A percentile compares a stretch with the other conserved stretches of the same genome.
Evolutionary conservation across 805 yeast species (phyloP).

Genomic region (Wickerhamiella nectarea): DNA sequence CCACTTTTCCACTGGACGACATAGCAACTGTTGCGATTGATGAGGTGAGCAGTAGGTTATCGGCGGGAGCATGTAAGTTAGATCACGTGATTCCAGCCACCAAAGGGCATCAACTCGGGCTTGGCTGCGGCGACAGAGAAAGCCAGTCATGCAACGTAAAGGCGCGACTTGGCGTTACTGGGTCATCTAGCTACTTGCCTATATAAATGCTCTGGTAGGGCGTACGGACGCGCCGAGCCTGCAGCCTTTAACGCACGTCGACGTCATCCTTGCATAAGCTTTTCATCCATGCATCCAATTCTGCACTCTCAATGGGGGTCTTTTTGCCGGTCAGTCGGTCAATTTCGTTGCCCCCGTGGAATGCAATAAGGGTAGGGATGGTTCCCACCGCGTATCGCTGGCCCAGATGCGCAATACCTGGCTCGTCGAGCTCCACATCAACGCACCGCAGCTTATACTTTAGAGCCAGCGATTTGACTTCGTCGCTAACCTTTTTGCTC

Average conservation of each 20-base stretch:
- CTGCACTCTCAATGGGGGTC: neutral
- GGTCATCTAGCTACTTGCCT: no score
- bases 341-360: slow-evolving; percentile 49
- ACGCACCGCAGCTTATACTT: slow-evolving; percentile 48
- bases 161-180: no score
- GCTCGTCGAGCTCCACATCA: slow-evolving; percentile 57
- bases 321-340: slow-evolving; percentile 25
- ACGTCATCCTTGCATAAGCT: slow-evolving; percentile 9
- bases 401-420: slow-evolving; percentile 45
- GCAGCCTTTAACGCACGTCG: neutral
- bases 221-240: no score
- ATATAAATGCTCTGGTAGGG: no score
- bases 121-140: no score
- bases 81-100: neutral
- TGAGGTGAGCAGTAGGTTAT: neutral
- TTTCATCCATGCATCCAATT: slow-evolving; percentile 8
- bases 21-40: neutral
- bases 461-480: slow-evolving; percentile 38
- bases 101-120: no score
- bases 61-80: neutral
- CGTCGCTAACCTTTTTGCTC: slow-evolving; percentile 49
- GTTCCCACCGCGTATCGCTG: slow-evolving; percentile 41
- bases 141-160: no score
- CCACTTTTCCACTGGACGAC: slow-evolving; percentile 7
- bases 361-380: slow-evolving; percentile 55